Evolutionary conservation across 129 eudicot genomes (phyloP), one percentile per base, ranked within the genome.

Genomic region (Escallonia rubra): DNA sequence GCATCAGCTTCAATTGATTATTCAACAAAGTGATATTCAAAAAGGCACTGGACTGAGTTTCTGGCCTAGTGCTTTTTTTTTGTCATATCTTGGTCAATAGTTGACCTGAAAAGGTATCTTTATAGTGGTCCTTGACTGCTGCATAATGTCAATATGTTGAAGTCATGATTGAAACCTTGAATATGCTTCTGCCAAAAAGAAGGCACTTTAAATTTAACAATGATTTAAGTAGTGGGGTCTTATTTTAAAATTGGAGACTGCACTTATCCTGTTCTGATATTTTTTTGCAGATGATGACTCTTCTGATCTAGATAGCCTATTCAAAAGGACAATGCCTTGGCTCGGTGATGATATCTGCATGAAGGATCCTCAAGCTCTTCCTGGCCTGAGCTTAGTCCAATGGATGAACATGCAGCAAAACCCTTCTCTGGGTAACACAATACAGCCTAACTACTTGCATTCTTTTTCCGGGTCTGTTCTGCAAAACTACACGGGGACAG

Each of bases 401-500:
- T 89, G 96, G 98, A 92, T 92, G 98, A 92, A 86, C 83, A 86
- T 92, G 98, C 95, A 85, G 71, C 97, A 92, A 68, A 91, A 80
- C 70, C 70, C 95, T 12, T 71, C 91, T 16, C 59, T 83, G 39
- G 79, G 76, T 4, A 86, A 86, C 74, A 81, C 87, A 34, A 73
- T 81, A 41, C 98, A 86, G 67, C 80, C 95, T 12, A 85, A 85
- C 64, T 92, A 81, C 72, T 43, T 89, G 59, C 79, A 71, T 53
- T 76, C 96, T 5, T 81, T 88, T 45, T 64, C 97, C 2, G 81
- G 85, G 40, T 74, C 97, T 0, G 82, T 76, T 63, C 60, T 88
- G 39, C 96, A 78, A 80, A 86, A 78, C 67, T 62, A 79, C 38
- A 68, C 82, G n/a, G 81, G 83, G 14, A 49, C 86, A 34, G 90